phyloP scores from a whole-genome alignment of 2,329 filamentous ascomycete species.

The Talaromyces atroroseus region DNA sequence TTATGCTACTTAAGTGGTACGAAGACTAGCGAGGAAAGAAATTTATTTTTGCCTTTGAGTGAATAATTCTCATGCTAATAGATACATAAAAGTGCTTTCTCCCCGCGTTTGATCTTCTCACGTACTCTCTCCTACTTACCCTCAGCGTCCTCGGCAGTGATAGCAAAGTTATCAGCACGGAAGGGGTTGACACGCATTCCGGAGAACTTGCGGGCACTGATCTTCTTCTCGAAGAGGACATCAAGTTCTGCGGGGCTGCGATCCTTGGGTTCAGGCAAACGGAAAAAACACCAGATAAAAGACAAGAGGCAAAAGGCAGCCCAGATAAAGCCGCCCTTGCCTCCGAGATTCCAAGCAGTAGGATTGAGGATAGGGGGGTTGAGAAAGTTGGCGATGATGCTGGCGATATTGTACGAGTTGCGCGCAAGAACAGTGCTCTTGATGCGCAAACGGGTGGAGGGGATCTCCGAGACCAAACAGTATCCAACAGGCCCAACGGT shows the following conservation, averaged over 20 bases:
- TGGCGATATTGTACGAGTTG: conserved; percentile 46
- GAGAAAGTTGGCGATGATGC: conserved; percentile 43
- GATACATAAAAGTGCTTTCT: not conserved
- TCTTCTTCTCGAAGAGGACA: conserved; percentile 35
- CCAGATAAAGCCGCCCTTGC: conserved; percentile 39
- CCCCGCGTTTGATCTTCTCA: not conserved
- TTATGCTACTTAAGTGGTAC: not conserved
- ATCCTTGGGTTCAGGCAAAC: conserved; percentile 38
- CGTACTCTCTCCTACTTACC: not conserved
- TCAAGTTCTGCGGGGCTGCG: conserved; percentile 40
- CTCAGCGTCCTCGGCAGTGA: conserved; percentile 2
- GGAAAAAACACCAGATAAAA: conserved; percentile 36
- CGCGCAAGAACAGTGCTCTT: conserved; percentile 53
- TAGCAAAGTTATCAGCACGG: conserved; percentile 6
- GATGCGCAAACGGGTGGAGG: conserved; percentile 50
- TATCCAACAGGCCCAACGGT: conserved; percentile 53
- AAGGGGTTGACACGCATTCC: conserved; percentile 30
- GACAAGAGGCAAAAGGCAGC: conserved; percentile 30
- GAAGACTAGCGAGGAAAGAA: not conserved
- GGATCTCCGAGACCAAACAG: conserved; percentile 49
- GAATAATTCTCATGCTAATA: not conserved
- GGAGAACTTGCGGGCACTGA: conserved; percentile 27
- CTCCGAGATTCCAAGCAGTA: conserved; percentile 34
- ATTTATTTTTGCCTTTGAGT: not conserved
- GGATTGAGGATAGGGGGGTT: conserved; percentile 31